phyloP scores from a whole-genome alignment of 169 alveolate species.

The Plasmodium fragile region DNA sequence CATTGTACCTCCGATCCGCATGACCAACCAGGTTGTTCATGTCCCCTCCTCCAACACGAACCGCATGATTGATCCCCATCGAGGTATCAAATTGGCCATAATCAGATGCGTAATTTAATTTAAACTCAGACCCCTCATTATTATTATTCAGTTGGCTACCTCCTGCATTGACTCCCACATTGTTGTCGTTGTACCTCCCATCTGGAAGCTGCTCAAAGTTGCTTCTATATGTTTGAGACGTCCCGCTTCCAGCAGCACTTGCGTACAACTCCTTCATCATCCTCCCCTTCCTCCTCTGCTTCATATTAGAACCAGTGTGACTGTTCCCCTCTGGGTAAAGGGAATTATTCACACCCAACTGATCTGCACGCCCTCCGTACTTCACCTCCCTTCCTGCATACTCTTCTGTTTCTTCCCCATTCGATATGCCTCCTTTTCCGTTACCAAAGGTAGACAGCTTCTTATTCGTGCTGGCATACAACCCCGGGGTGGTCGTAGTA shows the following conservation, averaged over 20 bases:
- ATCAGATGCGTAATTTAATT: neutral
- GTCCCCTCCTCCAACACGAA: neutral
- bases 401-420: neutral
- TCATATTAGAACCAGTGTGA: neutral
- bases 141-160: neutral
- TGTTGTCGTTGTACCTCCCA: neutral
- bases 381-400: neutral
- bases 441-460: neutral
- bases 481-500: neutral
- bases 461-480: neutral
- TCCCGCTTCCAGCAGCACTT: neutral
- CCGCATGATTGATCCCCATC: neutral
- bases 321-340: neutral
- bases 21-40: neutral
- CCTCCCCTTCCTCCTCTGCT: neutral
- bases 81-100: neutral
- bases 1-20: neutral
- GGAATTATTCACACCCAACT: neutral
- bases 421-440: neutral
- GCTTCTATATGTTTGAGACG: neutral
- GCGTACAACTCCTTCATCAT: neutral
- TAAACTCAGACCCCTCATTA: neutral
- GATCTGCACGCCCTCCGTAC: neutral
- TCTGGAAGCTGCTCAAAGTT: neutral
- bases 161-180: neutral